These are phyloP conservation scores for Xylaria sp. DNA, from an alignment of 2,329 filamentous ascomycete species.

Conservation along the genomic window DNA sequence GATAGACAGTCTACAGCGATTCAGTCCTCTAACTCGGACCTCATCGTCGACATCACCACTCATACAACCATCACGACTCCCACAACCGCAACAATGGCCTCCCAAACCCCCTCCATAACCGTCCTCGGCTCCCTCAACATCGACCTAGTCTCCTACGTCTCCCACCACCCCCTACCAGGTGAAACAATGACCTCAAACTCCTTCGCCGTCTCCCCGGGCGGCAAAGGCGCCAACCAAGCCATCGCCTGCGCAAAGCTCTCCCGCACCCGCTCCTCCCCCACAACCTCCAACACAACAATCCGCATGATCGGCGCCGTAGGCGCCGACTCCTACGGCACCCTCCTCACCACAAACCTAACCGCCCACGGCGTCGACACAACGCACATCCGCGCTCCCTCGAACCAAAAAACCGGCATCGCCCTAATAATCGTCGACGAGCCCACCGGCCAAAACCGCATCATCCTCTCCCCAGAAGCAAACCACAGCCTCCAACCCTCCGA, in stretches of 20 bases:
- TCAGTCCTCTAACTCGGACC: too few relatives aligned
- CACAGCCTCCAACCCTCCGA: slow-evolving; percentile 39
- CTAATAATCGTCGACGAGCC: slow-evolving; percentile 71
- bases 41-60: not conserved
- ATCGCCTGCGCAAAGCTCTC: slow-evolving; percentile 82
- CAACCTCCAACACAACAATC: slow-evolving; percentile 41
- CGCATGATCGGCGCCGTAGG: slow-evolving; percentile 73
- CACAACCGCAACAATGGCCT: slow-evolving; percentile 17
- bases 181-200: slow-evolving; percentile 79
- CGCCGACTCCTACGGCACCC: slow-evolving; percentile 57
- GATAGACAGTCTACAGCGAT: too few relatives aligned
- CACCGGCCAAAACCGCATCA: slow-evolving; percentile 70
- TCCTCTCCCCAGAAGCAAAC: slow-evolving; percentile 69
- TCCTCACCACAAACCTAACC: slow-evolving; percentile 54
- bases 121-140: slow-evolving; percentile 92
- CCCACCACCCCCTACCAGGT: slow-evolving; percentile 74
- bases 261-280: slow-evolving; percentile 41
- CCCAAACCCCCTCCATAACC: slow-evolving; percentile 53
- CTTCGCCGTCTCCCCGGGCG: slow-evolving; percentile 77
- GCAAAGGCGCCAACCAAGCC: slow-evolving; percentile 95
- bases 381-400: slow-evolving; percentile 41
- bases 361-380: slow-evolving; percentile 57
- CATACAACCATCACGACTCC: not conserved
- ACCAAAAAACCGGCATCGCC: slow-evolving; percentile 61
- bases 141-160: slow-evolving; percentile 83